Base-by-base conservation (phyloP, 2,329 filamentous ascomycete species). In the Diaporthe citriasiana region DNA sequence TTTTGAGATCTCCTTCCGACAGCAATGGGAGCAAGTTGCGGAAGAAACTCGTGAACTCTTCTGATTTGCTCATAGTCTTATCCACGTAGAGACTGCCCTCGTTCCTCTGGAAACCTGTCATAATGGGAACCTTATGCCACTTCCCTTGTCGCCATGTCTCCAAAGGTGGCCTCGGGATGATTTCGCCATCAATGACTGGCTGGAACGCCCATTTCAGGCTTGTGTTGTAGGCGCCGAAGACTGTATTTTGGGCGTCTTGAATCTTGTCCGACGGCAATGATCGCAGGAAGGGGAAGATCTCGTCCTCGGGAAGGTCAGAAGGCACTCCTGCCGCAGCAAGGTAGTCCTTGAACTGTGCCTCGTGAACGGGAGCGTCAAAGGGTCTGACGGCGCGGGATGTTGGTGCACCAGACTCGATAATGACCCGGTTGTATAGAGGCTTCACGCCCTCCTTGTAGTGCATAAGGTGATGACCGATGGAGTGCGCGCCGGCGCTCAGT, bases 401-500 rank as follows among this genome's bases (percentile, higher is more conserved):
- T 7, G 83, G 77, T 0, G 81, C 84, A 0, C 84, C 83, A 15
- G 82, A 84, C 75, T 85, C 82, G 59, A 85, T 79, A 50, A 85
- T 81, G n/a, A 77, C 82, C 66, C 81, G 79, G 51, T 81, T 80
- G 76, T 85, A 83, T 70, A 79, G 77, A 40, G 84, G 82, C 25
- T 72, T 70, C 8, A 77, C 76, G 9, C 84, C 47, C 81, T 87
- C 76, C 83, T 81, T 77, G 35, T 81, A 83, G 72, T 80, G 66
- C 60, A 90, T 83, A 5, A 91, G 81, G 75, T 90, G 89, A 74
- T 91, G 88, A 0, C 88, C 89, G 59, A 91, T 88, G 17, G 87
- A 89, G 77, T 90, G 88, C 10, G 85, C 87, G 27, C 87, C 87
- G 5, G 87, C 87, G 70, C 85, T 87, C 17, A 82, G 77, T 2